Conservation (phyloP, 2,329 filamentous ascomycete genomes). For the Emmonsia crescens region DNA sequence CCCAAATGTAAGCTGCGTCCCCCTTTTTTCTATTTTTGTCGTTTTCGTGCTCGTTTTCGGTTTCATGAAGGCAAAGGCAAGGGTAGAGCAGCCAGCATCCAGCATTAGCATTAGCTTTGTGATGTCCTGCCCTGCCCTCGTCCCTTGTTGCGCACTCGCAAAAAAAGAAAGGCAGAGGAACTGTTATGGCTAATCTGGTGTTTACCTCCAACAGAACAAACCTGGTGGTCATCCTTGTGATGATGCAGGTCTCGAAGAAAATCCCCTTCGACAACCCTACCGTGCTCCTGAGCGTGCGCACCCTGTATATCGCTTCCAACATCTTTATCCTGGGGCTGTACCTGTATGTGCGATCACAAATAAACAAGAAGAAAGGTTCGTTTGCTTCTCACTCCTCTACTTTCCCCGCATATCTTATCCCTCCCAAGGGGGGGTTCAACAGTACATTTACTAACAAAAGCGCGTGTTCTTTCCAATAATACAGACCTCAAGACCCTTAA, state of each 20-base stretch:
- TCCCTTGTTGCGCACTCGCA: no score
- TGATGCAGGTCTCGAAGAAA: slow-evolving; percentile 97
- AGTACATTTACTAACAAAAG: not conserved
- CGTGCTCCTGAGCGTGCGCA: slow-evolving; percentile 54
- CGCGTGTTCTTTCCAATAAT: not conserved
- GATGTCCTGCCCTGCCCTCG: not conserved
- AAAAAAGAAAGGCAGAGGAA: not conserved
- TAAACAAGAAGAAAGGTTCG: slow-evolving; percentile 96
- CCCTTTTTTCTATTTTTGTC: not conserved
- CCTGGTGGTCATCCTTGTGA: slow-evolving; percentile 85
- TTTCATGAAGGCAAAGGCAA: not conserved
- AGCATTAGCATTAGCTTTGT: not conserved
- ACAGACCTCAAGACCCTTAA: slow-evolving; percentile 93
- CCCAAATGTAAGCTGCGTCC: slow-evolving; percentile 18
- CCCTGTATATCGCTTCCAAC: slow-evolving; percentile 59
- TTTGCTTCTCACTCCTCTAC: slow-evolving; percentile 5
- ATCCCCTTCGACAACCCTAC: slow-evolving; percentile 86
- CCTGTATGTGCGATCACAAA: slow-evolving; percentile 70
- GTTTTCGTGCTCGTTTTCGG: not conserved
- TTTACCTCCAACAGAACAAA: slow-evolving; percentile 55
- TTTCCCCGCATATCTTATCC: no score
- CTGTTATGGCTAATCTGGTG: slow-evolving; percentile 10
- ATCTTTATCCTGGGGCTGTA: slow-evolving; percentile 76
- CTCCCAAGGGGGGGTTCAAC: no score
- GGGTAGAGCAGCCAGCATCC: not conserved